Evolutionary conservation across 2,329 filamentous ascomycete species (phyloP), one percentile per base, ranked within the genome.

Genomic region (Talaromyces verruculosus): DNA sequence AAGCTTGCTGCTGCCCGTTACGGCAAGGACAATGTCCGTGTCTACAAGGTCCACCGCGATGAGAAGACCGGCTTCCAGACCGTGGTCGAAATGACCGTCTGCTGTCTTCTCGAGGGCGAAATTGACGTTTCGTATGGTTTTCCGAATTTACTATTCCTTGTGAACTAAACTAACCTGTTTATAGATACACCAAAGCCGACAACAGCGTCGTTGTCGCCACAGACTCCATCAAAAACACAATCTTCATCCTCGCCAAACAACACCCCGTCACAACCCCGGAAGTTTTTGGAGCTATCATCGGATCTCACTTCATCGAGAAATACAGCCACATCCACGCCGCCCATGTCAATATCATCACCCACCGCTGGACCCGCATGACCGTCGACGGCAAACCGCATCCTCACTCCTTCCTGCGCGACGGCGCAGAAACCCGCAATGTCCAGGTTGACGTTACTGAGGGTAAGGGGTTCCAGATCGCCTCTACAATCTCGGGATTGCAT

Each of bases 201-300:
- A 99, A 99, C 85, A 91, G 89, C 73, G 91, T 96, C 70, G 88
- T 99, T 67, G 94, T 99, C 68, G 93, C 95, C 69, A 99, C 95
- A 68, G 95, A 99, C 81, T 94, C 93, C 30, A 96, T 98, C 83
- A 99, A 99, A 84, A 97, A 99, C 82, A 98, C 91, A 73, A 89
- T 91, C 76, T 97, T 95, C 84, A 93, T 99, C 81, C 90, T 92
- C 76, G 94, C 95, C 75, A 97, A 97, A 83, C 90, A 96, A 81
- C 85, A 96, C 82, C 91, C 93, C 39, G 91, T 99, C 72, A 92
- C 89, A 72, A 93, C 95, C 17, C 94, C 95, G 0, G 95, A 99
- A 84, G 88, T 96, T 69, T 99, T 92, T 78, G 94, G 91, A 71
- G 87, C 89, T 73, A 90, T 91, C 72, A 84, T 99, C 63, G 93